phyloP scores from a whole-genome alignment of 2,329 filamentous ascomycete species.

The Xylariaceae sp. region DNA sequence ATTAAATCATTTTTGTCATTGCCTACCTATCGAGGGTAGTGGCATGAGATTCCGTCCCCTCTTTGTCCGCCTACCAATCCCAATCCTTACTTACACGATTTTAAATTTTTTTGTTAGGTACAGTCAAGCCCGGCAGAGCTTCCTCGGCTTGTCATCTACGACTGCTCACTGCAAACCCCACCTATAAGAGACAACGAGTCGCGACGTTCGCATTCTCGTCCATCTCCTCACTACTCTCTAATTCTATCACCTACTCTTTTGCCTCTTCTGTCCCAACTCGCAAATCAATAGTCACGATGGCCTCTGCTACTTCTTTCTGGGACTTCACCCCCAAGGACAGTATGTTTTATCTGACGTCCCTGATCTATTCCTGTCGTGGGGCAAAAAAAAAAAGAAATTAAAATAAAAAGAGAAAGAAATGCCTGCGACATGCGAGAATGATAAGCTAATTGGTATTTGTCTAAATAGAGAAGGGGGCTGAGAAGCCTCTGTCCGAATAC shows the following conservation, averaged over 20 bases:
- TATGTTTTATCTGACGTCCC: constrained; percentile 40
- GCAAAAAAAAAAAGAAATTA: not conserved
- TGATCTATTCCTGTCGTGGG: not conserved
- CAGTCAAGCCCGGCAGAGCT: constrained; percentile 12
- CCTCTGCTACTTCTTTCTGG: constrained; percentile 67
- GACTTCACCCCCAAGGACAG: constrained; percentile 81
- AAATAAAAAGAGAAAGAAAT: too few species aligned
- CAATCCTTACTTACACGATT: too few species aligned
- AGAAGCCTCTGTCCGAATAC: constrained; percentile 64
- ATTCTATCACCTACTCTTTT: constrained; percentile 6
- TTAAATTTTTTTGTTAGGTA: not conserved
- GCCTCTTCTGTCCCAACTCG: constrained; percentile 15
- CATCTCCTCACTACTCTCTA: constrained; percentile 9
- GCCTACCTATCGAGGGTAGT: too few species aligned
- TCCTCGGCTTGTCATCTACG: constrained; percentile 17
- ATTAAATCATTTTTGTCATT: too few species aligned
- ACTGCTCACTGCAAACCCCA: constrained; percentile 21
- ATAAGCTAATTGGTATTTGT: constrained; percentile 13
- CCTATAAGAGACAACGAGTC: constrained; percentile 16
- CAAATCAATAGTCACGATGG: constrained; percentile 43
- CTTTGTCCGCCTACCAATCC: too few species aligned
- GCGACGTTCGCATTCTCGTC: constrained; percentile 6
- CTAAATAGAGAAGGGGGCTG: constrained; percentile 61
- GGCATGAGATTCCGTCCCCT: too few species aligned
- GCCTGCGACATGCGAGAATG: not conserved